These are phyloP conservation scores for Pythium aphanidermatum DNA, from an alignment of 352 stramenopile species.

Conservation along the genomic window DNA sequence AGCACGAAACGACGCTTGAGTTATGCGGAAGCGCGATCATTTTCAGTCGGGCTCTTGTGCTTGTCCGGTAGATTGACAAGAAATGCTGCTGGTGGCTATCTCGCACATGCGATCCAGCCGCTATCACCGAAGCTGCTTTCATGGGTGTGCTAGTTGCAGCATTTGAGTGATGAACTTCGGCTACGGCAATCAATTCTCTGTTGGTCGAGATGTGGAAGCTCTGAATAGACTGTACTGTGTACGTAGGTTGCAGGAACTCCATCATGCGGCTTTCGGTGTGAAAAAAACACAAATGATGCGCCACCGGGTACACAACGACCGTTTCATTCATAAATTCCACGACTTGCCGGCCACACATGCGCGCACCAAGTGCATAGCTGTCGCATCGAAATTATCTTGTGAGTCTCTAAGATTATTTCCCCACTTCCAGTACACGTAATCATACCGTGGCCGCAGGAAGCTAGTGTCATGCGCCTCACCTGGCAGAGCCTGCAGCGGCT, in stretches of 20 bases:
- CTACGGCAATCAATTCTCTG: constrained; percentile 58
- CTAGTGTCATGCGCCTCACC: no score
- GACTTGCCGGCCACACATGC: constrained; percentile 18
- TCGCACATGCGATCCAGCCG: constrained; percentile 7
- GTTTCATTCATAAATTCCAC: constrained; percentile 58
- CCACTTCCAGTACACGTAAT: no score
- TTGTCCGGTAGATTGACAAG: constrained; percentile 60
- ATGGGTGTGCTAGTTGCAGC: neutral
- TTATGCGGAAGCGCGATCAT: constrained; percentile 43
- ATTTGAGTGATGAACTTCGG: constrained; percentile 38
- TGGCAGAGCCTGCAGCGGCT: no score
- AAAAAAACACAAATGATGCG: constrained; percentile 56
- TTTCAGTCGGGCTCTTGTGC: constrained; percentile 33
- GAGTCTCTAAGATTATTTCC: no score
- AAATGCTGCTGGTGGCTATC: constrained; percentile 38
- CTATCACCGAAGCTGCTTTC: neutral
- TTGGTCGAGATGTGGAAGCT: constrained; percentile 67
- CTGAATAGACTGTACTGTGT: constrained; percentile 42
- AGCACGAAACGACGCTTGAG: constrained; percentile 54
- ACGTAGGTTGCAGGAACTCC: constrained; percentile 69
- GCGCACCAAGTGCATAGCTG: constrained; percentile 37
- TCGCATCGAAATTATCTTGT: no score
- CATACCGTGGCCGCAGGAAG: no score
- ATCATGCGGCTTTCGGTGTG: constrained; percentile 51
- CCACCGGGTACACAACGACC: constrained; percentile 56